Conservation (phyloP, 2,329 filamentous ascomycete species). For the Rutstroemia sp. region DNA sequence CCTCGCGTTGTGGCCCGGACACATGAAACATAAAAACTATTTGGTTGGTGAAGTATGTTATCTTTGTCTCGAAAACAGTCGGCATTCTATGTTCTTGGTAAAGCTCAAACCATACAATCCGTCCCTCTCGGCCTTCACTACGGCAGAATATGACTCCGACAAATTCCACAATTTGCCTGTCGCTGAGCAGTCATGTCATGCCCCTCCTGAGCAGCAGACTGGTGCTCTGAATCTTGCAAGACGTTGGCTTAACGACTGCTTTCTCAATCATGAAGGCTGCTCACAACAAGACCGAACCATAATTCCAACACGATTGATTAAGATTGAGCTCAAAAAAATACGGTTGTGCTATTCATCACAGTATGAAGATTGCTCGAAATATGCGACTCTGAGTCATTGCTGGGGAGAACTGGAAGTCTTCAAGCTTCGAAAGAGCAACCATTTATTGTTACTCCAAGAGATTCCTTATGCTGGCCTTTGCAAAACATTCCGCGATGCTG, state of each 20-base stretch:
- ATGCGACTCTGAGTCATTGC: conserved; percentile 14
- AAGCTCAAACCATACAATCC: too few species aligned
- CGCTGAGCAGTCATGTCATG: too few species aligned
- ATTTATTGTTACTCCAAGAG: conserved; percentile 2
- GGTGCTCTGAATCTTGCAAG: background rate
- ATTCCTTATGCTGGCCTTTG: conserved; percentile 13
- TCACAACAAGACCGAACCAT: background rate
- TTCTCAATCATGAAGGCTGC: background rate
- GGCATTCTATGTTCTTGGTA: too few species aligned
- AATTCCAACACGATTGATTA: background rate
- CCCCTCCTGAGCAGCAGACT: too few species aligned
- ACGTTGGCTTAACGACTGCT: background rate
- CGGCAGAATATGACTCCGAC: too few species aligned
- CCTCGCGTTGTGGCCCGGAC: too few species aligned
- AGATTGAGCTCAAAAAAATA: background rate
- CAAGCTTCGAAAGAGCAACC: background rate
- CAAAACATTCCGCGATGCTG: conserved; percentile 23
- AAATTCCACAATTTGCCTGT: too few species aligned
- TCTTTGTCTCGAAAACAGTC: too few species aligned
- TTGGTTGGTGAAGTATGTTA: too few species aligned
- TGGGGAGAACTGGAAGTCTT: conserved; percentile 9
- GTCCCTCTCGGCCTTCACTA: too few species aligned
- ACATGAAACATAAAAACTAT: too few species aligned
- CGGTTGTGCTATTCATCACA: background rate
- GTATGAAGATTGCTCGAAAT: background rate